Base-by-base conservation (phyloP, 768 basidiomycete genomes). In the Jaapia argillacea region DNA sequence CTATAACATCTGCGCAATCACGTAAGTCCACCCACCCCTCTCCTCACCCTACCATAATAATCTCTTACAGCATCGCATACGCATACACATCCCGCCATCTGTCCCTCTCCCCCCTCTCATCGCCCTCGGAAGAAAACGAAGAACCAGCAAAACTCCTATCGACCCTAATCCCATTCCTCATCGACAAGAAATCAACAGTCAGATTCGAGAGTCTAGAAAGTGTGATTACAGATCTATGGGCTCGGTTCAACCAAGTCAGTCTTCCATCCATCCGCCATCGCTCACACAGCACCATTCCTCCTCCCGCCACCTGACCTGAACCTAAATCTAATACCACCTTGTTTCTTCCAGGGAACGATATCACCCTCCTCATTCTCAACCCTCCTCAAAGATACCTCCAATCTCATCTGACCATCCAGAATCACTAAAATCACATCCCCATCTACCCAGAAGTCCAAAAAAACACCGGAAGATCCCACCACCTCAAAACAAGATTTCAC, bases 311-410 rank as follows among this genome's bases (percentile, higher is more conserved):
- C 22, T 69, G n/a, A n/a, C n/a, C 71, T 2, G 62, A 77, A n/a
- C 72, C 72, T 5, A 78, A 80, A 45, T 53, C 85, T 4, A 84
- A 77, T 75, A 82, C 85, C 69, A 72, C n/a, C 69, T 81, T 38
- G 67, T 71, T 21, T 52, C 67, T 14, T 80, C 79, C 50, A n/a
- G 70, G 69, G 62, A 51, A 24, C 48, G n/a, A 47, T 67, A 28
- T 49, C 60, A 5, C 55, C 69, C n/a, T 55, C 60, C 16, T 61
- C 71, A 2, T 71, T 84, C 40, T 51, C 68, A 3, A 53, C 79
- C 20, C 63, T 88, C 12, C 59, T 87, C 20, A 59, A 59, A 23
- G 87, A 90, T 54, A 61, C 74, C 1, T 64, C 67, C 0, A 48
- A 51, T 4, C 57, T 89, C 18, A 49, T 85, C n/a, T 69, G 64